Base-by-base conservation (phyloP, 352 stramenopile species). In the Pythium phragmiticola region DNA sequence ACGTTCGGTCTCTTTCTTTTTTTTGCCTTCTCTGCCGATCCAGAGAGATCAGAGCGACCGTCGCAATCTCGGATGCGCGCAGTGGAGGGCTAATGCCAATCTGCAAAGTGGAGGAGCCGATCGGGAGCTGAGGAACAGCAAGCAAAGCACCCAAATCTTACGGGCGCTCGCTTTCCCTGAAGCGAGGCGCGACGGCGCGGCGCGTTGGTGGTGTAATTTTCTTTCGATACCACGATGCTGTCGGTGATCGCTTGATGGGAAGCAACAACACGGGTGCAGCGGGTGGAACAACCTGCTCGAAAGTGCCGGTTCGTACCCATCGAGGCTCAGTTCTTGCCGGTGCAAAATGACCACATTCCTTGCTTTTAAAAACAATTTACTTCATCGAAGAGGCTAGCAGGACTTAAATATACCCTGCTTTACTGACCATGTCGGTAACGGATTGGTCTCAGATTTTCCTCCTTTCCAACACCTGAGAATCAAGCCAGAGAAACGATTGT, bases 401-500 rank as follows among this genome's bases (percentile, higher is more conserved):
- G 21, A 21, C 0, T 21, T 21, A 21, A 21, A 21, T 21, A 21
- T 21, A 21, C 21, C 21, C 21, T 21, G 21, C 21, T 53, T 53
- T 53, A 53, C 13, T 4, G 28, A 53, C 47, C 23, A n/a, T 16
- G 7, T 19, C 16, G 4, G 7, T 19, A 7, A 1, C 3, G 5
- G 1, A 0, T 0, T 21, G 23, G 28, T 53, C 23, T 53, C 47
- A 53, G 23, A 53, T 36, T 1, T 37, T 0, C 7, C 12, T 33
- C 13, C 7, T 39, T 53, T 50, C 45, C 45, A 12, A 26, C 47
- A 53, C 47, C 47, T 53, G 47, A 53, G 47, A 53, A 53, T 53
- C 47, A 39, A 53, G 47, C 47, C 47, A 53, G 47, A 39, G 7
- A 39, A 39, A 11, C 47, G 14, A 37, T 36, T 33, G 4, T 51